These are phyloP conservation scores for Suillus americanus DNA, from an alignment of 768 basidiomycete species.

Conservation along the genomic window DNA sequence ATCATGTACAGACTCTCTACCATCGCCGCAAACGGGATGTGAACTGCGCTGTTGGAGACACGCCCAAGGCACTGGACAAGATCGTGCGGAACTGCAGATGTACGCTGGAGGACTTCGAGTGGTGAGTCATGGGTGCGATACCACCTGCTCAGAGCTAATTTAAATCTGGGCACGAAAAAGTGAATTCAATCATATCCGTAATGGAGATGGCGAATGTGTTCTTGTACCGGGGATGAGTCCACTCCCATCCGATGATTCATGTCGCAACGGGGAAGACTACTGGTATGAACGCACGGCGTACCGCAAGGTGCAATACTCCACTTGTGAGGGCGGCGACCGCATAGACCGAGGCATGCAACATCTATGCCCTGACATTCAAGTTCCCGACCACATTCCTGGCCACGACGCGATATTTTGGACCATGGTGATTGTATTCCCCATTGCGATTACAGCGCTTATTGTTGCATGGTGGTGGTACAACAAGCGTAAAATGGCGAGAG, in stretches of 20 bases:
- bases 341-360: constrained; percentile 75
- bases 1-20: constrained; percentile 68
- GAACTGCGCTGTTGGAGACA: constrained; percentile 83
- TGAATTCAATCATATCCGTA: constrained; percentile 87
- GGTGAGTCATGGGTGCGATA: constrained; percentile 48
- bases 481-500: constrained; percentile 67
- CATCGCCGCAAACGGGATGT: constrained; percentile 79
- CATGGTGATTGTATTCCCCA: constrained; percentile 72
- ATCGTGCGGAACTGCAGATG: constrained; percentile 77
- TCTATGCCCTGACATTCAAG: constrained; percentile 73
- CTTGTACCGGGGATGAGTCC: constrained; percentile 69
- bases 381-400: constrained; percentile 26
- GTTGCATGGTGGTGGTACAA: constrained; percentile 80
- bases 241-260: constrained; percentile 60
- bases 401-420: constrained; percentile 85
- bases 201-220: constrained; percentile 72
- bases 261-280: constrained; percentile 62
- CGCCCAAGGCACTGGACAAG: constrained; percentile 49
- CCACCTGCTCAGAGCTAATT: neutral
- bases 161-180: constrained; percentile 38
- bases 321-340: constrained; percentile 78
- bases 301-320: constrained; percentile 87
- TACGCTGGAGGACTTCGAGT: constrained; percentile 82
- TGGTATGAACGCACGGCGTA: constrained; percentile 96
- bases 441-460: constrained; percentile 70